phyloP scores from a whole-genome alignment of 2,329 filamentous ascomycete species.

The Neurospora sp. region DNA sequence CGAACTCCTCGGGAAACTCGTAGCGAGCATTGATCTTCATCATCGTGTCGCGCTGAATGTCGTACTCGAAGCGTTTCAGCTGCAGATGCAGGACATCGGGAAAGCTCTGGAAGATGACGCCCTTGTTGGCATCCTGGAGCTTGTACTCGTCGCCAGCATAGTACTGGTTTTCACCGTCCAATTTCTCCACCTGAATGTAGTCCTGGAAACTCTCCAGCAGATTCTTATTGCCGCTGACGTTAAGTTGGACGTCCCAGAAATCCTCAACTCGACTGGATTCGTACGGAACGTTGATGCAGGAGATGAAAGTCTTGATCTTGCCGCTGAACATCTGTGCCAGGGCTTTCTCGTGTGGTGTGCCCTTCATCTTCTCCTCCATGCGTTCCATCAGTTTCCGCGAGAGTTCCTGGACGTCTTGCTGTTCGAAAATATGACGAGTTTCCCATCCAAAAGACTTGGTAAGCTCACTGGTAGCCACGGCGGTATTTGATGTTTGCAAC shows the following conservation, averaged over 20 bases:
- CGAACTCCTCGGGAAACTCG: slow-evolving; percentile 77
- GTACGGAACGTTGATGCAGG: slow-evolving; percentile 96
- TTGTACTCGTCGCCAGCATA: slow-evolving; percentile 84
- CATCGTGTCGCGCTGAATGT: slow-evolving; percentile 91
- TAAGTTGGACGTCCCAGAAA: slow-evolving; percentile 98
- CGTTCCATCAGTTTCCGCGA: slow-evolving; percentile 96
- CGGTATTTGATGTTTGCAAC: slow-evolving; percentile 73
- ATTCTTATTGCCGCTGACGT: slow-evolving; percentile 88
- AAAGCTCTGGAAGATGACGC: slow-evolving; percentile 93
- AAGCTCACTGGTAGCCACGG: slow-evolving; percentile 85
- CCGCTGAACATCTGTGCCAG: slow-evolving; percentile 88
- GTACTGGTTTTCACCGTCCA: slow-evolving; percentile 98
- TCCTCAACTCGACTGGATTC: slow-evolving; percentile 93
- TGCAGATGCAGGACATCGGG: slow-evolving; percentile 91
- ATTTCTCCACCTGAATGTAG: slow-evolving; percentile 91
- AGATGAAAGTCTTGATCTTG: slow-evolving; percentile 98
- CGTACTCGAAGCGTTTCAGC: slow-evolving; percentile 95
- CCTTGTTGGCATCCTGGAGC: slow-evolving; percentile 93
- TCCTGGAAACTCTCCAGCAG: slow-evolving; percentile 91
- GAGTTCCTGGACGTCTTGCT: slow-evolving; percentile 96
- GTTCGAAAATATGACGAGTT: slow-evolving; percentile 93
- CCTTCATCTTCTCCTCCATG: slow-evolving; percentile 97
- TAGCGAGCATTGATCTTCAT: slow-evolving; percentile 97
- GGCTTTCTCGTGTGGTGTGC: slow-evolving; percentile 80
- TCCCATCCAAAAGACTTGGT: slow-evolving; percentile 98